Evolutionary conservation across 805 yeast genomes (phyloP).

Genomic region (Monosporozyma servazzii): DNA sequence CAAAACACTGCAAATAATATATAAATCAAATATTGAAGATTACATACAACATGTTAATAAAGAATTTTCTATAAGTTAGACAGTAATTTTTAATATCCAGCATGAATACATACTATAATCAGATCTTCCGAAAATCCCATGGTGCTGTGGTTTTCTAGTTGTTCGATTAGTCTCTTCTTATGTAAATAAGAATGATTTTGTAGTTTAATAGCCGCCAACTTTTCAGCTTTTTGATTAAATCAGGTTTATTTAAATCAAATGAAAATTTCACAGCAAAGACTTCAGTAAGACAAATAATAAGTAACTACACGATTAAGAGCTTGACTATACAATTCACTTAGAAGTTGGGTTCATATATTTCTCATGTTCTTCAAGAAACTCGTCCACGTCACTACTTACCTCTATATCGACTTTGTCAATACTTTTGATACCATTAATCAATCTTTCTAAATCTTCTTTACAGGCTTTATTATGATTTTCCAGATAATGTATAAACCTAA

Average conservation of each 20-base stretch:
- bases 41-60: neutral
- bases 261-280: neutral
- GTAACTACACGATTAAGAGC: neutral
- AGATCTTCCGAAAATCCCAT: slow-evolving; percentile 2
- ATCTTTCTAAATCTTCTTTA: slow-evolving; percentile 3
- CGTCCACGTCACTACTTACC: neutral
- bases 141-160: neutral
- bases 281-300: neutral
- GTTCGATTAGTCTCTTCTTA: too few relatives aligned
- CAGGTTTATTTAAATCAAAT: too few relatives aligned
- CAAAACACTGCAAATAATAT: slow-evolving; percentile 13
- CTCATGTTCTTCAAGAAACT: neutral
- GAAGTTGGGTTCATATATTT: neutral
- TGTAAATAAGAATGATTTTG: too few relatives aligned
- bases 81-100: neutral
- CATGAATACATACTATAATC: slow-evolving; percentile 6
- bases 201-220: neutral
- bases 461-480: slow-evolving; percentile 11
- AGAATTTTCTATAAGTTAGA: neutral
- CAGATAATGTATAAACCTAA: slow-evolving; percentile 10
- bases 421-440: slow-evolving; percentile 1
- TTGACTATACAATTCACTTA: neutral
- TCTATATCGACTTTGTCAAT: slow-evolving; percentile 1
- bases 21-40: neutral
- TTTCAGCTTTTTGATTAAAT: too few relatives aligned